Conservation (phyloP, 2,329 filamentous ascomycete species). For the Aureobasidium sp. region DNA sequence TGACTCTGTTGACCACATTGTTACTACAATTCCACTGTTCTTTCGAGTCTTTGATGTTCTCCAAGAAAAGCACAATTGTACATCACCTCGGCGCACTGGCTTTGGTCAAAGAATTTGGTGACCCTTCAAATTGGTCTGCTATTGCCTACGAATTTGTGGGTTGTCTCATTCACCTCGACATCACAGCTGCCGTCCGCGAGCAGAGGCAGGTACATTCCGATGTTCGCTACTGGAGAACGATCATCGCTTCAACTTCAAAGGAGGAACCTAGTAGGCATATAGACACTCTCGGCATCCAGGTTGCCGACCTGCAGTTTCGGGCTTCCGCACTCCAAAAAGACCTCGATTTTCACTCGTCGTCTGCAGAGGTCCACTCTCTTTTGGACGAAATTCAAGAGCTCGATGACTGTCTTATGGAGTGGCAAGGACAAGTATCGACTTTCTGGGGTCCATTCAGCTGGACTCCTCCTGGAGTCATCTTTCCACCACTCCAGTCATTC, state of each 20-base stretch:
- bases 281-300: slow-evolving; percentile 1
- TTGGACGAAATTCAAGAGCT: not conserved
- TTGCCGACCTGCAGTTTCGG: not conserved
- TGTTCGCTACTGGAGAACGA: not conserved
- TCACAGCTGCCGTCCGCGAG: not conserved
- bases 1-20: not conserved
- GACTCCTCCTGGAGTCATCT: not conserved
- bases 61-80: not conserved
- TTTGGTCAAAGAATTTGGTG: slow-evolving; percentile 3
- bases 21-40: not conserved
- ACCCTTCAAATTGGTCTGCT: slow-evolving; percentile 2
- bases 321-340: not conserved
- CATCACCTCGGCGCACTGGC: slow-evolving; percentile 8
- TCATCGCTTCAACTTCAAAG: not conserved
- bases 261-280: not conserved
- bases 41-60: not conserved
- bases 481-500: not conserved
- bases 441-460: slow-evolving; percentile 3
- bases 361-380: not conserved
- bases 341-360: not conserved
- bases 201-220: not conserved
- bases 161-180: not conserved
- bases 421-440: not conserved
- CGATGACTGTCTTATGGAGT: not conserved
- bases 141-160: not conserved